A percentile compares a stretch with the other conserved stretches of the same genome.
These are phyloP conservation scores for Avena eriantha DNA, from an alignment of 176 grass and related monocot species.

Conservation along the genomic window DNA sequence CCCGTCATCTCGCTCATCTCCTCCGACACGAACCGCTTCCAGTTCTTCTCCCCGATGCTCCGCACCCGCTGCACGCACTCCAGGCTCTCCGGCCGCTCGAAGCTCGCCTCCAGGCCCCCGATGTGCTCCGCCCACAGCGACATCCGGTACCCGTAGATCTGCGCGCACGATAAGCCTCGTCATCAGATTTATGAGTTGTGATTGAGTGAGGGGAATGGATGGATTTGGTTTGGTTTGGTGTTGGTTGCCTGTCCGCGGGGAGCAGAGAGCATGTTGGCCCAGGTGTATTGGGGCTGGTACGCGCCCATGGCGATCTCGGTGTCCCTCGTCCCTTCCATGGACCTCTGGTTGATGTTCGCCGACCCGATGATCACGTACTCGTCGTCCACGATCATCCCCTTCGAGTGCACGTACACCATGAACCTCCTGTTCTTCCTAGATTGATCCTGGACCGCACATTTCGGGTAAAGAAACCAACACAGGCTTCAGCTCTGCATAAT, in stretches of 20 bases:
- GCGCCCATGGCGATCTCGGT: conserved; percentile 97
- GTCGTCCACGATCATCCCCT: conserved; percentile 97
- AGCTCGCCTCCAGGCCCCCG: conserved; percentile 61
- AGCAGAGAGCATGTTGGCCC: conserved; percentile 68
- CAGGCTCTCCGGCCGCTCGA: conserved; percentile 68
- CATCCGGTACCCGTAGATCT: conserved; percentile 95
- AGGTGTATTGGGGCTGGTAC: conserved; percentile 84
- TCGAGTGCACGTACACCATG: conserved; percentile 97
- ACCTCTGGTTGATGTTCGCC: conserved; percentile 94
- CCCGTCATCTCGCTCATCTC: conserved; percentile 72
- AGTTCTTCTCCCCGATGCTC: conserved; percentile 66
- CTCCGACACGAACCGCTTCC: conserved; percentile 69
- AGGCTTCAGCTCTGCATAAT: neutral
- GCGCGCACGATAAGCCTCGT: neutral
- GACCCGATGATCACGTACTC: conserved; percentile 95
- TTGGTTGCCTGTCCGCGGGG: conserved; percentile 72
- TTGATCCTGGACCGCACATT: conserved; percentile 53
- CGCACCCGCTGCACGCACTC: conserved; percentile 75
- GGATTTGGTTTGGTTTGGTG: neutral
- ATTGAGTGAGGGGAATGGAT: neutral
- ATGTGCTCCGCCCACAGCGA: conserved; percentile 93
- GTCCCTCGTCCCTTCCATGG: conserved; percentile 91
- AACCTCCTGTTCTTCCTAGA: conserved; percentile 78
- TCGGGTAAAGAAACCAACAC: neutral
- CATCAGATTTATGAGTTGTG: neutral